These are phyloP conservation scores for Dipteronia dyeriana DNA, from an alignment of 345 rosid species.

Conservation along the genomic window DNA sequence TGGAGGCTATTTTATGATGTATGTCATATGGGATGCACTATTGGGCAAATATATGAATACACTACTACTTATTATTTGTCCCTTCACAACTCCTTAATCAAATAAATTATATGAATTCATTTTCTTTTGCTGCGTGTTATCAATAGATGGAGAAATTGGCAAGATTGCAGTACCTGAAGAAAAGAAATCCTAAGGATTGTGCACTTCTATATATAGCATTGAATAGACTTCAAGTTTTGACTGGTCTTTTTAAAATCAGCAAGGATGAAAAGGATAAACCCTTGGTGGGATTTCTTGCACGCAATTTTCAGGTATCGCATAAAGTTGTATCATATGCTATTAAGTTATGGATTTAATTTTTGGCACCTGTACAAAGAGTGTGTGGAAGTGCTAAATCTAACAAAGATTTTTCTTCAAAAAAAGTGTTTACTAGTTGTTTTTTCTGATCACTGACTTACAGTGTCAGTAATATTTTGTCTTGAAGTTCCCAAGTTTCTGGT, in stretches of 20 bases:
- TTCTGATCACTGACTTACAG: not conserved
- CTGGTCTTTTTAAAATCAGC: constrained; percentile 91
- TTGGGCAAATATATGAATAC: not conserved
- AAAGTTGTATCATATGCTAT: constrained; percentile 1
- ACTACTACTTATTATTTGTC: not conserved
- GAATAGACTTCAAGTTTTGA: constrained; percentile 88
- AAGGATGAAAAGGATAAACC: constrained; percentile 90
- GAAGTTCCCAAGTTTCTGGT: not conserved
- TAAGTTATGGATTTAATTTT: constrained; percentile 14
- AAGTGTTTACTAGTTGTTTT: not conserved
- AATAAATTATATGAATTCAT: not conserved
- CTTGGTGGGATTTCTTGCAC: constrained; percentile 84
- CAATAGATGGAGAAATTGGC: constrained; percentile 88
- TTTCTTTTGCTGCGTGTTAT: not conserved
- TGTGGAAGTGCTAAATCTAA: not conserved
- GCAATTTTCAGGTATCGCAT: constrained; percentile 83
- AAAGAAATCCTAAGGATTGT: constrained; percentile 87
- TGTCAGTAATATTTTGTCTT: too few relatives aligned
- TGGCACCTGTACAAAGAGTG: not conserved
- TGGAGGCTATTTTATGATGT: not conserved
- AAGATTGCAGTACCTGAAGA: constrained; percentile 72
- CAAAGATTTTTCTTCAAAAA: constrained; percentile 1
- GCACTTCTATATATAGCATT: constrained; percentile 82
- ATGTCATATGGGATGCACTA: constrained; percentile 4
- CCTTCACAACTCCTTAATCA: not conserved